These are phyloP conservation scores for Blastobotrys parvus DNA, from an alignment of 805 yeast genomes.

Conservation along the genomic window DNA sequence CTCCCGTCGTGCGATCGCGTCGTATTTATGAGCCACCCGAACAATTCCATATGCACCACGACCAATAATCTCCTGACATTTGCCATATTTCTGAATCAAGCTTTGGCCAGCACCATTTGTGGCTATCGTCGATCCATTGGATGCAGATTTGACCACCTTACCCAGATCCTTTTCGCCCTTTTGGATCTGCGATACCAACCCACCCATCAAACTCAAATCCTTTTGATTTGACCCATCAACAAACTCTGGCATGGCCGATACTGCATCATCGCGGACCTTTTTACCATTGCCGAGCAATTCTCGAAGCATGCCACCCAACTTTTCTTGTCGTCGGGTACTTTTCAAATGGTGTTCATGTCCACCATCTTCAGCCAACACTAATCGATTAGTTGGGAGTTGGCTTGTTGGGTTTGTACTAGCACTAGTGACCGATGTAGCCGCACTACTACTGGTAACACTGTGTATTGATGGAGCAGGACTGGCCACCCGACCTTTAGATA, in stretches of 20 bases:
- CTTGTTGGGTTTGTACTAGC: too few species aligned
- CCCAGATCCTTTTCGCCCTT: conserved; percentile 30
- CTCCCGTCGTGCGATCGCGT: conserved; percentile 30
- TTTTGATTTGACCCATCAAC: conserved; percentile 7
- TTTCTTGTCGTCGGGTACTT: conserved; percentile 45
- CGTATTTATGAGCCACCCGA: conserved; percentile 61
- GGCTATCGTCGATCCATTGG: not conserved
- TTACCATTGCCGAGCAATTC: conserved; percentile 43
- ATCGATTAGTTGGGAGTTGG: conserved; percentile 10
- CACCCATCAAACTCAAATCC: conserved; percentile 27
- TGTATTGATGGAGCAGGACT: conserved; percentile 3
- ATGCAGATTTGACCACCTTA: conserved; percentile 17
- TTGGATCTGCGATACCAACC: conserved; percentile 26
- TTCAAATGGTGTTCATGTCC: conserved; percentile 72
- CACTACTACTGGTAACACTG: not conserved
- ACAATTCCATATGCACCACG: conserved; percentile 92
- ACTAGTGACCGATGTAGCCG: conserved; percentile 1
- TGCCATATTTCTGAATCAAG: conserved; percentile 88
- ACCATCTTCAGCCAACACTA: conserved; percentile 40
- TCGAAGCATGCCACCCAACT: conserved; percentile 36
- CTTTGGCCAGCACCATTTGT: conserved; percentile 31
- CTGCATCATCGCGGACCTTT: conserved; percentile 30
- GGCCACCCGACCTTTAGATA: not conserved
- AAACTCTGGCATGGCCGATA: conserved; percentile 20
- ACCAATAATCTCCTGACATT: conserved; percentile 87